These are phyloP conservation scores for Moniliophthora roreri DNA, from an alignment of 1,284 basidiomycete genomes.

Conservation along the genomic window DNA sequence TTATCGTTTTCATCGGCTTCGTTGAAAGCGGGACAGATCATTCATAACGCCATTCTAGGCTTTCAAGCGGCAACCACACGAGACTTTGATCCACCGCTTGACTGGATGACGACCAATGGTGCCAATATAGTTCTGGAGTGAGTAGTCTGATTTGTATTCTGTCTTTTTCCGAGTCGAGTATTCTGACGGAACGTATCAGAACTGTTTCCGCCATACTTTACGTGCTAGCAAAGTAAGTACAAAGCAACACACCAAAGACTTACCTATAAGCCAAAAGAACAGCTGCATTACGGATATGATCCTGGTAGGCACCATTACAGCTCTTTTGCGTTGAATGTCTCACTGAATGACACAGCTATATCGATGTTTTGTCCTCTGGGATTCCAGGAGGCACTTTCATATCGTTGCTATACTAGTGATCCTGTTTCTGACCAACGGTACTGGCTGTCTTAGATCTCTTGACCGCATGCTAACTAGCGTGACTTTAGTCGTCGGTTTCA, in stretches of 20 bases:
- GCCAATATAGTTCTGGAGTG: too few species aligned
- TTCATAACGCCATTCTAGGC: background rate
- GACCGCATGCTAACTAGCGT: background rate
- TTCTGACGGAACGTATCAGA: too few species aligned
- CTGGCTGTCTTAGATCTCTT: background rate
- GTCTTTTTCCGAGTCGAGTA: too few species aligned
- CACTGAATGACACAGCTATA: too few species aligned
- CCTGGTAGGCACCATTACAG: background rate
- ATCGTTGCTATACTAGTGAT: background rate
- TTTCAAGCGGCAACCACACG: background rate
- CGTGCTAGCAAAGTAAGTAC: too few species aligned
- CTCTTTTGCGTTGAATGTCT: too few species aligned
- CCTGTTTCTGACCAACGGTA: background rate
- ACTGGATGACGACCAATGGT: background rate
- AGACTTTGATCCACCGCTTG: background rate
- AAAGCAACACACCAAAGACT: too few species aligned
- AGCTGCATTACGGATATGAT: constrained; percentile 3
- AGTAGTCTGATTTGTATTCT: too few species aligned
- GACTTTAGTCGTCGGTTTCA: background rate
- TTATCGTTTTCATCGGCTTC: background rate
- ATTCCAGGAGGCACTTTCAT: background rate
- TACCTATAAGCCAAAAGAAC: too few species aligned
- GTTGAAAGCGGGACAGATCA: background rate
- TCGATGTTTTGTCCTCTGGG: too few species aligned
- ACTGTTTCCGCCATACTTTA: too few species aligned